Base-by-base conservation (phyloP, 805 yeast genomes). In the Teunomyces cretensis region DNA sequence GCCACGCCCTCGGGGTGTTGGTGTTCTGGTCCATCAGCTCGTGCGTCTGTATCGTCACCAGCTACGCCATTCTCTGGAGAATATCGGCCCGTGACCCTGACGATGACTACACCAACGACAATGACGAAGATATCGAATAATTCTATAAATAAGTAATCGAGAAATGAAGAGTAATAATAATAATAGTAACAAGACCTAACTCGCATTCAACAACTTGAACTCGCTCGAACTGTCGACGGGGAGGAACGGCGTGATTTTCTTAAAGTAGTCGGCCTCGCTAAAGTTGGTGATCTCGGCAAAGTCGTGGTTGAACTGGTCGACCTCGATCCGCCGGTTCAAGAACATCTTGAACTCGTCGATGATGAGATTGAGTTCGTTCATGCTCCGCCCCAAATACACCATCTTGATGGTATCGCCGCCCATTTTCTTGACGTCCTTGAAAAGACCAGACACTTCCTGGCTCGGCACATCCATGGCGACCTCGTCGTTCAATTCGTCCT, bases 351-450 rank as follows among this genome's bases (percentile, higher is more conserved):
- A 76, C 52, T 78, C 82, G 11, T 68, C 67, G 16, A 78, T 75
- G 33, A 68, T 59, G 3, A 46, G 27, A 45, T 75, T 73, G 75
- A 82, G 77, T 52, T 80, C 86, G 52, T 74, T 76, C 42, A 81
- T 53, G 7, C 79, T 66, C 44, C 73, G 72, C 9, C 83, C 84
- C 28, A 76, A 53, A 33, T 59, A 62, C 9, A 60, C 49, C 50
- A 57, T 53, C 36, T 64, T 63, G n/a, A 52, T 44, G 11, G 33
- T n/a, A 16, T 42, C 41, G 4, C 33, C 24, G 14, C 30, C 38
- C 24, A 46, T 32, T 26, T 15, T 9, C n/a, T 12, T 11, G 5
- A 38, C 19, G 14, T 16, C 30, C 22, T 14, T 16, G 32, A 41
- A 30, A 32, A 41, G 30, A 5, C 17, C 30, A 17, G 19, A 33